Evolutionary conservation across 768 basidiomycete species (phyloP), one percentile per base, ranked within the genome.

Genomic region (Terana coerulea): DNA sequence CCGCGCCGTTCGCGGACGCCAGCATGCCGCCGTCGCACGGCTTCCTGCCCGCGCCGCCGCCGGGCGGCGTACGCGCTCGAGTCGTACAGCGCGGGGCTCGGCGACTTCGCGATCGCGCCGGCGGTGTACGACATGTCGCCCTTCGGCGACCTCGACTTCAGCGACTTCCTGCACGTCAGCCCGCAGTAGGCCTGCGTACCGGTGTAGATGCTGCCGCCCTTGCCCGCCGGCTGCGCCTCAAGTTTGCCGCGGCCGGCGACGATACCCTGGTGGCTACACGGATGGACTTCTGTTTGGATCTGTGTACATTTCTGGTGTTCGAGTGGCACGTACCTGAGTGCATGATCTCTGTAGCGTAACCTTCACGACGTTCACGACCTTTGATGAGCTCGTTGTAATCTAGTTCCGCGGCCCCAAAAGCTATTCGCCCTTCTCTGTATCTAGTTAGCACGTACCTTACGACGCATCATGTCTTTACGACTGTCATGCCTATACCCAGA

Each of bases 81-180:
- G 47, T 37, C 59, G 19, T 65, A 65, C 57, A 51, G 46, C 19
- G 29, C 51, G 26, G 64, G 59, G 5, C 55, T 65, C 26, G 53
- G 56, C 34, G 59, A 55, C 19, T 53, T 53, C 36, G 56, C 57
- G n/a, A 62, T 65, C 44, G 52, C 60, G 35, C 52, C 59, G 1
- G 33, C 49, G 14, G 28, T 26, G 17, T 62, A 58, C 56, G 56
- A 55, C 47, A 41, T 51, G 41, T 51, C 59, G 47, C 52, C 56
- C n/a, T 55, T 55, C 53, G 51, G 55, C 21, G 58, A 59, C 14
- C 35, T 59, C 47, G 53, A 60, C 50, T 59, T 58, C 54, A 53
- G 44, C 57, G 51, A 51, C 26, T 49, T 60, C 52, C 46, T 55
- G 47, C 43, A 47, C 46, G 42, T 52, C 41, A 55, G 44, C 45